Conservation (phyloP, 371 early-diverging fungal genomes). For the Rhizomucor pusillus region DNA sequence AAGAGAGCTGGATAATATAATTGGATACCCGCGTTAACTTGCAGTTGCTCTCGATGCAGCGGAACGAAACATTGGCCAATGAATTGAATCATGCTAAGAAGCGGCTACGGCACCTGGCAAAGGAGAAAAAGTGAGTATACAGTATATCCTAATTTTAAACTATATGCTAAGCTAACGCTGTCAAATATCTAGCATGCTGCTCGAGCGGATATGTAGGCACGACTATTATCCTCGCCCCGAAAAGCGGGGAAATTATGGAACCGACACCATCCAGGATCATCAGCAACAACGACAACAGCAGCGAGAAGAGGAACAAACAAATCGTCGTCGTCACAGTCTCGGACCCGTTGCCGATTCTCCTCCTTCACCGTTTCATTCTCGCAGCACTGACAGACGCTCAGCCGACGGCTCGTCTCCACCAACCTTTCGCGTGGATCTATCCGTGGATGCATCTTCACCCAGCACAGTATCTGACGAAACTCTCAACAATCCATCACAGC, state of each 20-base stretch:
- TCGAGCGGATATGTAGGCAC: conserved; percentile 16
- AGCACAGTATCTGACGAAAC: neutral
- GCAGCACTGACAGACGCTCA: neutral
- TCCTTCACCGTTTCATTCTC: neutral
- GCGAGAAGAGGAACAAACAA: too few species aligned
- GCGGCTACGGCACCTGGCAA: conserved; percentile 44
- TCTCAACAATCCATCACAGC: neutral
- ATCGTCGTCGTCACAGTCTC: too few species aligned
- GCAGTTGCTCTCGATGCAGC: conserved; percentile 16
- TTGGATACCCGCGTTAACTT: neutral
- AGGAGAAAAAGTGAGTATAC: conserved; percentile 56
- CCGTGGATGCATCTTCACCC: neutral
- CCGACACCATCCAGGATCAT: neutral
- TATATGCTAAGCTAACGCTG: too few species aligned
- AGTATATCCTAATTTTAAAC: too few species aligned
- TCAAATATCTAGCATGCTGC: conserved; percentile 11
- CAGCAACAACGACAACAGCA: conserved; percentile 1
- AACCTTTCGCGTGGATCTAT: too few species aligned
- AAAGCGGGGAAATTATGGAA: too few species aligned
- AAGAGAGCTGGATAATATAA: neutral
- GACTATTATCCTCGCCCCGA: neutral
- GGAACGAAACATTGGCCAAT: conserved; percentile 45
- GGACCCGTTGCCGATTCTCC: too few species aligned
- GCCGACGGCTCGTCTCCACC: too few species aligned
- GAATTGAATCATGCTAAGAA: conserved; percentile 43